A percentile compares a stretch with the other conserved stretches of the same genome.
Evolutionary conservation across 371 early-diverging fungal species (phyloP).

Genomic region (Mucor circinelloides): DNA sequence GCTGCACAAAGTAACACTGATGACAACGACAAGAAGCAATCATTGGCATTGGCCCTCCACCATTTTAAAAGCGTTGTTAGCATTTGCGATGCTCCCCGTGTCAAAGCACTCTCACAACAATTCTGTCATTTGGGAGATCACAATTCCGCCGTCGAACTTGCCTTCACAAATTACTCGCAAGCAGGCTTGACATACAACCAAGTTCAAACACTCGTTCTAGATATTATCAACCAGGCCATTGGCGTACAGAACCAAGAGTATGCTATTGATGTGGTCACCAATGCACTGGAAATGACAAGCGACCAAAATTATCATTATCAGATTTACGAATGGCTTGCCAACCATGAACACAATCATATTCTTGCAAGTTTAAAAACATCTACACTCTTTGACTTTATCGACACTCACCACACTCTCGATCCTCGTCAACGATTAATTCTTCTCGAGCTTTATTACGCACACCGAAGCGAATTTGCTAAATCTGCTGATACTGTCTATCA

Average conservation of each 20-base stretch:
- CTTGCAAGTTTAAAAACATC: constrained; percentile 1
- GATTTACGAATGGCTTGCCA: constrained; percentile 14
- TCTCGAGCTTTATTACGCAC: constrained; percentile 7
- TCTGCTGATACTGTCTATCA: background rate
- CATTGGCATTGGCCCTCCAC: background rate
- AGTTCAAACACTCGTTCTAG: background rate
- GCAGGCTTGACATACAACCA: background rate
- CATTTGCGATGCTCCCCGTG: background rate
- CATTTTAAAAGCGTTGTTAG: background rate
- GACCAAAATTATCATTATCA: constrained; percentile 9
- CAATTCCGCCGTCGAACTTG: constrained; percentile 3
- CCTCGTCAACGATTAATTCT: background rate
- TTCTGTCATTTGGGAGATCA: background rate
- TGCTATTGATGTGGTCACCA: background rate
- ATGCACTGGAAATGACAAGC: background rate
- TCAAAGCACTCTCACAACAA: background rate
- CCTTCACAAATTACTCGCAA: background rate
- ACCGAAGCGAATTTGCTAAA: constrained; percentile 5
- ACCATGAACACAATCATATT: background rate
- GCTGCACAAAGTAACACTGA: background rate
- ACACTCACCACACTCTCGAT: background rate
- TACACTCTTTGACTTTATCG: constrained; percentile 2
- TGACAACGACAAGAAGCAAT: background rate
- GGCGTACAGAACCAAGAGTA: background rate
- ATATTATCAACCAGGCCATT: background rate